phyloP scores from a whole-genome alignment of 2,329 filamentous ascomycete genomes.

The Curvularia sp. region DNA sequence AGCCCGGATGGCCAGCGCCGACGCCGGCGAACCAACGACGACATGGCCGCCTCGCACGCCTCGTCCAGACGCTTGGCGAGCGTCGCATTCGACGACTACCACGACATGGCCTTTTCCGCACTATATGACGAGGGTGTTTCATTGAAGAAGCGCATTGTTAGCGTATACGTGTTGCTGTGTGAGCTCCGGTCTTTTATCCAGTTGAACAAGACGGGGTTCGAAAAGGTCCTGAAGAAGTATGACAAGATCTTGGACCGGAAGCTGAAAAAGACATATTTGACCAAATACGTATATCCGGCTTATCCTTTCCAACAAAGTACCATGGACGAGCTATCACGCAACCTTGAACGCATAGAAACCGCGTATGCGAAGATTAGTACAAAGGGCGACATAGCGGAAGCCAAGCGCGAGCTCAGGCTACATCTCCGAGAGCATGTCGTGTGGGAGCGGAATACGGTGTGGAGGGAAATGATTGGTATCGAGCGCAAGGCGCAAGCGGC shows the following conservation, averaged over 20 bases:
- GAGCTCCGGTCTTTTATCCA: slow-evolving; percentile 96
- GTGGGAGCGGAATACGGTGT: slow-evolving; percentile 98
- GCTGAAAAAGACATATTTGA: slow-evolving; percentile 79
- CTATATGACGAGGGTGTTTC: slow-evolving; percentile 77
- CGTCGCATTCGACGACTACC: slow-evolving; percentile 76
- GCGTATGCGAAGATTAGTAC: slow-evolving; percentile 85
- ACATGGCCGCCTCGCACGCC: slow-evolving; percentile 69
- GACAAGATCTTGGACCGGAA: slow-evolving; percentile 92
- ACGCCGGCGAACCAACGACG: slow-evolving; percentile 41
- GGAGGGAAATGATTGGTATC: slow-evolving; percentile 98
- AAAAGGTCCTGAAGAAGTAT: slow-evolving; percentile 97
- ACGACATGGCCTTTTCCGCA: slow-evolving; percentile 75
- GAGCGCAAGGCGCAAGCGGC: slow-evolving; percentile 95
- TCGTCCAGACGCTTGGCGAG: slow-evolving; percentile 68
- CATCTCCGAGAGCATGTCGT: slow-evolving; percentile 96
- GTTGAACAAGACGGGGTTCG: slow-evolving; percentile 94
- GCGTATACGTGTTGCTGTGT: slow-evolving; percentile 88
- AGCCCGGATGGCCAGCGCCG: slow-evolving; percentile 44
- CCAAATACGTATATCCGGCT: slow-evolving; percentile 73
- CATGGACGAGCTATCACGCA: slow-evolving; percentile 71
- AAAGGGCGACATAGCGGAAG: slow-evolving; percentile 75
- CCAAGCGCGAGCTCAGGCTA: slow-evolving; percentile 84
- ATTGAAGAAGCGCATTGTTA: slow-evolving; percentile 88
- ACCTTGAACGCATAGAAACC: slow-evolving; percentile 76
- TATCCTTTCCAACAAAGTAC: slow-evolving; percentile 82